Conservation (phyloP, 352 stramenopile genomes). For the Globisporangium rhizosaccharum region DNA sequence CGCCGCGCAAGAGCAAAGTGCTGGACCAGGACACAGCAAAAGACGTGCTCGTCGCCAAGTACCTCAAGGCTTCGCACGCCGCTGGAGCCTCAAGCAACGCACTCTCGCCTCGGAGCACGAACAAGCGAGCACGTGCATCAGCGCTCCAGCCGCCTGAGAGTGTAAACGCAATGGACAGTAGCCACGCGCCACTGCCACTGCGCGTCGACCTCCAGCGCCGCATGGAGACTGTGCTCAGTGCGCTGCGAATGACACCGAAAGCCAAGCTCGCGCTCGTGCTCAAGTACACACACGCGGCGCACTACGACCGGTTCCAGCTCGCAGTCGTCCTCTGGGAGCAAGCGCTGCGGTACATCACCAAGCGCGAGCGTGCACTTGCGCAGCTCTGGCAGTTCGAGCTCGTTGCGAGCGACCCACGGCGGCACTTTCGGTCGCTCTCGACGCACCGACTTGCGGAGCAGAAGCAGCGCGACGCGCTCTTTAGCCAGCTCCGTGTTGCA, state of each 20-base stretch:
- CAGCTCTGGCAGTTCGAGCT: conserved; percentile 43
- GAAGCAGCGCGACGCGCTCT: conserved; percentile 56
- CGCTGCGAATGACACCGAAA: conserved; percentile 42
- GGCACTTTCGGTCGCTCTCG: conserved; percentile 65
- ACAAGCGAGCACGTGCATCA: no score
- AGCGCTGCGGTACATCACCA: conserved; percentile 28
- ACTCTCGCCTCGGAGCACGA: not conserved
- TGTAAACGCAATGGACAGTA: conserved; percentile 8
- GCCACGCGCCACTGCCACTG: conserved; percentile 38
- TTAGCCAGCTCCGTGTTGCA: conserved; percentile 46
- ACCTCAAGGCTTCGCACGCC: conserved; percentile 21
- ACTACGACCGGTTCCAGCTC: conserved; percentile 53
- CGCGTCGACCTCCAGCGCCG: conserved; percentile 53
- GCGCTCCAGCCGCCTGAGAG: not conserved
- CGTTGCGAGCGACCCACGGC: conserved; percentile 58
- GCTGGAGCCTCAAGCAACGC: not conserved
- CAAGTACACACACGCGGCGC: conserved; percentile 59
- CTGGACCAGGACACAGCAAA: conserved; percentile 36
- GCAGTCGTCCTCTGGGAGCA: conserved; percentile 66
- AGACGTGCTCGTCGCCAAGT: conserved; percentile 41
- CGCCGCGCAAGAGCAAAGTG: conserved; percentile 25
- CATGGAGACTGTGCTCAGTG: conserved; percentile 49
- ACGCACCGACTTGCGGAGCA: conserved; percentile 57
- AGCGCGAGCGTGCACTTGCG: conserved; percentile 39
- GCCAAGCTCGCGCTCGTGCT: conserved; percentile 64